Evolutionary conservation across 2,329 filamentous ascomycete species (phyloP).

Genomic region (Apiospora pterosperma): DNA sequence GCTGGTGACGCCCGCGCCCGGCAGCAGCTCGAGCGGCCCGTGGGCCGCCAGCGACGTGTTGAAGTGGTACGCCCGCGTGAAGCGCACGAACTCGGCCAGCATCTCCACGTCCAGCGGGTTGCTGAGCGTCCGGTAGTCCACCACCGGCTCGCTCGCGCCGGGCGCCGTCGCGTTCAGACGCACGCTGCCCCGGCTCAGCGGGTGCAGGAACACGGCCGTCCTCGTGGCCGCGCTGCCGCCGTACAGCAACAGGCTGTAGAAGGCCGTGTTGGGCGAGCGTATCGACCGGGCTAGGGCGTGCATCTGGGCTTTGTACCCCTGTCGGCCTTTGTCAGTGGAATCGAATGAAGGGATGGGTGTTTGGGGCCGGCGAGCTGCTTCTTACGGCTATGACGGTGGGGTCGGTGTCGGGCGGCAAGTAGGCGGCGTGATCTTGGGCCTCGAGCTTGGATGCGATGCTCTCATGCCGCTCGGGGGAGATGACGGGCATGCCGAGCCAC

Average conservation of each 20-base stretch:
- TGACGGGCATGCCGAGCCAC: conserved; percentile 22
- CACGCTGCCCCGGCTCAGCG: neutral
- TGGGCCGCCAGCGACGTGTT: neutral
- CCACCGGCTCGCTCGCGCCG: neutral
- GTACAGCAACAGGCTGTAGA: conserved; percentile 4
- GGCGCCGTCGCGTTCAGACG: neutral
- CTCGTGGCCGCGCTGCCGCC: neutral
- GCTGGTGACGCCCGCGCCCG: conserved; percentile 18
- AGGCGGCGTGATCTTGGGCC: conserved; percentile 28
- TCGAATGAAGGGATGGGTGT: conserved; percentile 24
- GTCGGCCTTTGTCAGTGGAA: conserved; percentile 22
- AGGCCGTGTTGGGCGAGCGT: conserved; percentile 17
- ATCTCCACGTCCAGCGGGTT: neutral
- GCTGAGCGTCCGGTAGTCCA: neutral
- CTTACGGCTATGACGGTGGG: conserved; percentile 34
- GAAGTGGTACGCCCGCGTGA: neutral
- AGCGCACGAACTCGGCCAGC: neutral
- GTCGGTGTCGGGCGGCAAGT: conserved; percentile 30
- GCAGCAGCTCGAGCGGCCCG: conserved; percentile 4
- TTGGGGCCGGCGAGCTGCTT: conserved; percentile 19
- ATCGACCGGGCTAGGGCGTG: conserved; percentile 13
- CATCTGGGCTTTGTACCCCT: conserved; percentile 6
- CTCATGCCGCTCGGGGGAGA: conserved; percentile 28
- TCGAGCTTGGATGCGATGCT: conserved; percentile 21
- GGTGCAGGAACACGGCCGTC: neutral